Evolutionary conservation across 257 asterid genomes (phyloP), one percentile per base, ranked within the genome.

Genomic region (Lantana camara): DNA sequence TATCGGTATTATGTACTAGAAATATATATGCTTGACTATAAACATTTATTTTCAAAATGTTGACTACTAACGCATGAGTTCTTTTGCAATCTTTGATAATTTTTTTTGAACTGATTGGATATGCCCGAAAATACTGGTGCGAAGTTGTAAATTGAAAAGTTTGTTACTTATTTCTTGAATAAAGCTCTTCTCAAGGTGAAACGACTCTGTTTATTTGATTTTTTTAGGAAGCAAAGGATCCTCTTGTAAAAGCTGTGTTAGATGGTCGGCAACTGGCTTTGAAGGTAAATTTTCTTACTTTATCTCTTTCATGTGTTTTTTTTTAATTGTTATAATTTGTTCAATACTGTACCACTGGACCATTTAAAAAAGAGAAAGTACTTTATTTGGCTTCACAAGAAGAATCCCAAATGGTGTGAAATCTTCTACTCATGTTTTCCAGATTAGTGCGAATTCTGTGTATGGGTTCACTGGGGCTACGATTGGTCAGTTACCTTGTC

Each of bases 401-500:
- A 45, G 70, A 54, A 60, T 60, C 29, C 49, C 41, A 13, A 50
- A 20, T 21, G 63, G 40, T 41, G 75, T 14, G 63, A 64, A 70
- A 65, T 60, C 60, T 54, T 27, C 53, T 42, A 58, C 71, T 72
- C 59, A 60, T 77, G 73, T 17, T 62, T 62, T 60, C 70, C 95
- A 94, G 97, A 75, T 94, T 57, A 90, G 96, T 83, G 99, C 99
- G 16, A 94, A 94, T 77, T 94, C 99, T 60, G 97, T 94, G 23
- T 90, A 94, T 70, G 97, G 97, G 52, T 94, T 90, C 75, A 94
- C 97, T 19, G 97, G 99, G 81, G 97, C 97, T 54, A 85, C 97
- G 22, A 62, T 90, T 60, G 99, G 97, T 59, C 99, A 94, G 66
- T 80, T 94, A 71, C 99, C 99, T 75, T 94, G 99, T 73, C 55